Conservation (phyloP, 441 rosid genomes). For the Croton laevigatus region DNA sequence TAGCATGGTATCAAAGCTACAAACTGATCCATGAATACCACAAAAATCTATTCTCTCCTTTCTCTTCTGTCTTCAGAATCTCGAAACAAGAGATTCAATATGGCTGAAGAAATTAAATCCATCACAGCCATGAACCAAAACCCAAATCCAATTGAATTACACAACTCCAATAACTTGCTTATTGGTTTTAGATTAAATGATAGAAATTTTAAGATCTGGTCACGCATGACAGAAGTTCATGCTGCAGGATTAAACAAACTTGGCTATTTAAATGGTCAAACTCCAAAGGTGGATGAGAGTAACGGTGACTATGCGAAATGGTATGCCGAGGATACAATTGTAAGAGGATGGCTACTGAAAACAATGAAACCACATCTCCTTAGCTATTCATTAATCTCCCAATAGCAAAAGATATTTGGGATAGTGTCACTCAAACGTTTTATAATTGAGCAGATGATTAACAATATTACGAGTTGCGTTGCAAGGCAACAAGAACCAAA, state of each 20-base stretch:
- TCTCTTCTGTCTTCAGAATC: too few species aligned
- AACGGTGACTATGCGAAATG: neutral
- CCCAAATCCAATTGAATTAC: neutral
- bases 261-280: neutral
- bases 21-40: too few species aligned
- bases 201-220: conserved; percentile 6
- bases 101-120: too few species aligned
- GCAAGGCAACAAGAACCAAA: neutral
- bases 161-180: neutral
- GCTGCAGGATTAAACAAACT: conserved; percentile 1
- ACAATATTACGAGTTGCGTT: neutral
- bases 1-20: too few species aligned
- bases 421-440: neutral
- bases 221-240: neutral
- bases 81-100: too few species aligned
- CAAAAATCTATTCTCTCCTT: too few species aligned
- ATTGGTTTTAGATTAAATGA: conserved; percentile 2
- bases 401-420: neutral
- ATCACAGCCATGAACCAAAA: too few species aligned
- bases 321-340: neutral
- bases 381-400: neutral
- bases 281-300: neutral
- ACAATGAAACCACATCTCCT: neutral
- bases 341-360: conserved; percentile 1
- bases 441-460: neutral